Conservation (phyloP, 164 flowering plant species). For the Hamamelis virginiana region DNA sequence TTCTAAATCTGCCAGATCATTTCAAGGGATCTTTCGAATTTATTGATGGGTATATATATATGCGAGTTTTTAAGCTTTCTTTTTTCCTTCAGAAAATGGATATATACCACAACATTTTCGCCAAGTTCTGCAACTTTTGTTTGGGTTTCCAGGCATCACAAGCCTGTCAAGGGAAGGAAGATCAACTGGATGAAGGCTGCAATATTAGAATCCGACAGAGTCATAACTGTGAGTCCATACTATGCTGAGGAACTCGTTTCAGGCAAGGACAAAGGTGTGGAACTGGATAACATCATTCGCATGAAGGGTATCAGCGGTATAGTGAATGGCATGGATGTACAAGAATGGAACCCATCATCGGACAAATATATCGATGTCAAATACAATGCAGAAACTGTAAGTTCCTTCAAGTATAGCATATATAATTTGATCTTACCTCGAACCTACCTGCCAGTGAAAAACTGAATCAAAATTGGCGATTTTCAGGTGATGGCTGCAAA, state of each 20-base stretch:
- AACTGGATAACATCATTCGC: constrained; percentile 61
- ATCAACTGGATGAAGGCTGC: constrained; percentile 99
- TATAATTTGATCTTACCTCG: too few relatives aligned
- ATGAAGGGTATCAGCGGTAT: constrained; percentile 59
- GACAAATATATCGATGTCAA: constrained; percentile 67
- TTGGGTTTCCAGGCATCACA: constrained; percentile 54
- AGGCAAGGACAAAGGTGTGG: constrained; percentile 71
- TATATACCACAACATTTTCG: background rate
- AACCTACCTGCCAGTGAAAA: background rate
- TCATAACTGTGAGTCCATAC: constrained; percentile 84
- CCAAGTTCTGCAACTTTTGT: background rate
- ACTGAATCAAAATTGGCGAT: background rate
- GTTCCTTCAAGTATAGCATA: constrained; percentile 21
- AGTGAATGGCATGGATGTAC: constrained; percentile 92
- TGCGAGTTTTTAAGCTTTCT: constrained; percentile 23
- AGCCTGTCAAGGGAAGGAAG: constrained; percentile 96
- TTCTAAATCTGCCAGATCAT: constrained; percentile 70
- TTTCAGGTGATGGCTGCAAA: constrained; percentile 74
- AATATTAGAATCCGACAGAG: constrained; percentile 63
- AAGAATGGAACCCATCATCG: constrained; percentile 85
- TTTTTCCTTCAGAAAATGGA: background rate
- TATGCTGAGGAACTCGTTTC: constrained; percentile 83
- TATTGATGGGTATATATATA: constrained; percentile 93
- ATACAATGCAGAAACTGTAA: constrained; percentile 74
- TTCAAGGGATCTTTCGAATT: constrained; percentile 83